These are phyloP conservation scores for Rubia yunnanensis DNA, from an alignment of 257 asterid genomes.

Conservation along the genomic window DNA sequence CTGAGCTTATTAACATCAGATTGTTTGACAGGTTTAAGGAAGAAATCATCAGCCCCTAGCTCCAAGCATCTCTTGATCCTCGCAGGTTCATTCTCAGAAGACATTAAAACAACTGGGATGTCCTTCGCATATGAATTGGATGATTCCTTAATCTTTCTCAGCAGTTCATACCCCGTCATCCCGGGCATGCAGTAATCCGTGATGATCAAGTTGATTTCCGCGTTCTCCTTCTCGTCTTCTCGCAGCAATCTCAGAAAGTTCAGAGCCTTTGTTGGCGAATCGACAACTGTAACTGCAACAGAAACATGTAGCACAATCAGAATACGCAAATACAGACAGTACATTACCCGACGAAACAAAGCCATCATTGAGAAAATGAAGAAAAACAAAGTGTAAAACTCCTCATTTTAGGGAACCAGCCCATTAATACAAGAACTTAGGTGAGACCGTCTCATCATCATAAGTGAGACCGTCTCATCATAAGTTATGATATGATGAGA, in stretches of 20 bases:
- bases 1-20: constrained; percentile 48
- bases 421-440: too few relatives aligned
- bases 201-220: constrained; percentile 50
- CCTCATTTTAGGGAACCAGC: too few relatives aligned
- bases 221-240: constrained; percentile 26
- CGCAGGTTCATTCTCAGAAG: constrained; percentile 56
- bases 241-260: constrained; percentile 36
- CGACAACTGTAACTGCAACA: constrained; percentile 48
- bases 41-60: constrained; percentile 58
- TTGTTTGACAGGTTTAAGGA: constrained; percentile 49
- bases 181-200: constrained; percentile 75
- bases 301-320: background rate
- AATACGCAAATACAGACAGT: background rate
- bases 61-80: constrained; percentile 53
- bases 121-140: constrained; percentile 25
- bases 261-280: constrained; percentile 51
- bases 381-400: too few relatives aligned
- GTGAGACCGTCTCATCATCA: too few relatives aligned
- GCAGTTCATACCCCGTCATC: constrained; percentile 57
- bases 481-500: too few relatives aligned
- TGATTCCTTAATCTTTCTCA: constrained; percentile 52
- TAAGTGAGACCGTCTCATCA: too few relatives aligned
- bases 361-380: too few relatives aligned
- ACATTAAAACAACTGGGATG: constrained; percentile 68
- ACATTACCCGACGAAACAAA: background rate